Evolutionary conservation across 2,329 filamentous ascomycete species (phyloP).

Genomic region (Alternaria tenuissima): DNA sequence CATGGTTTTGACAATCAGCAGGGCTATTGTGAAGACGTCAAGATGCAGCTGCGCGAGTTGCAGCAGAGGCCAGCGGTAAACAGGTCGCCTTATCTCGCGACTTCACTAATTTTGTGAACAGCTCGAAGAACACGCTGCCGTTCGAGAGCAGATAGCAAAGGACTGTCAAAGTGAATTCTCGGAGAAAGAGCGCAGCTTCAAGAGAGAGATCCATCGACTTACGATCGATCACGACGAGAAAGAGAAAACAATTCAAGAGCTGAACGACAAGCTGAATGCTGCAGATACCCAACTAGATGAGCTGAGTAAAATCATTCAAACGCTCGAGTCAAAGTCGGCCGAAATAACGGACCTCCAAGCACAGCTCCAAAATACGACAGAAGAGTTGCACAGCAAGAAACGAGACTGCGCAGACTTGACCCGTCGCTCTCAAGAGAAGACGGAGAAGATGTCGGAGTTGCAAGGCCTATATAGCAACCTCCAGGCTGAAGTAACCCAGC

Average conservation of each 20-base stretch:
- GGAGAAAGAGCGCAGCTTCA: conserved; percentile 23
- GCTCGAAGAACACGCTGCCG: not conserved
- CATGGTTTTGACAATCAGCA: conserved; percentile 3
- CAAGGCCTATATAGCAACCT: conserved; percentile 16
- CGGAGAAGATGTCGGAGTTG: conserved; percentile 3
- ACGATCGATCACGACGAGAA: conserved; percentile 24
- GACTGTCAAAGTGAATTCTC: conserved; percentile 13
- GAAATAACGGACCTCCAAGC: conserved; percentile 21
- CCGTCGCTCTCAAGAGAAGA: conserved; percentile 5
- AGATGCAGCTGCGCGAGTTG: conserved; percentile 5
- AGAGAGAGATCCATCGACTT: conserved; percentile 25
- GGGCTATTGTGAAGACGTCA: not conserved
- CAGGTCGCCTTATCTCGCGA: not conserved
- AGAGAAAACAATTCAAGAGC: conserved; percentile 8
- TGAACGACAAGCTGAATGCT: conserved; percentile 15
- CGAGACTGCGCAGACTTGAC: conserved; percentile 8
- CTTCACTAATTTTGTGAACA: conserved; percentile 4
- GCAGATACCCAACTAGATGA: conserved; percentile 14
- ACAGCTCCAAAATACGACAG: conserved; percentile 13
- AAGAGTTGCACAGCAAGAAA: conserved; percentile 11
- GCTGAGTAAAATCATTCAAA: conserved; percentile 9
- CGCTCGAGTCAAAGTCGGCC: conserved; percentile 4
- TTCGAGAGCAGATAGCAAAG: conserved; percentile 12
- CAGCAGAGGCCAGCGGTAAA: conserved; percentile 11
- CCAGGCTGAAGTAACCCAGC: conserved; percentile 18